A percentile compares a stretch with the other conserved stretches of the same genome.
Conservation (phyloP, 2,329 filamentous ascomycete genomes). For the Aspergillus piperis region DNA sequence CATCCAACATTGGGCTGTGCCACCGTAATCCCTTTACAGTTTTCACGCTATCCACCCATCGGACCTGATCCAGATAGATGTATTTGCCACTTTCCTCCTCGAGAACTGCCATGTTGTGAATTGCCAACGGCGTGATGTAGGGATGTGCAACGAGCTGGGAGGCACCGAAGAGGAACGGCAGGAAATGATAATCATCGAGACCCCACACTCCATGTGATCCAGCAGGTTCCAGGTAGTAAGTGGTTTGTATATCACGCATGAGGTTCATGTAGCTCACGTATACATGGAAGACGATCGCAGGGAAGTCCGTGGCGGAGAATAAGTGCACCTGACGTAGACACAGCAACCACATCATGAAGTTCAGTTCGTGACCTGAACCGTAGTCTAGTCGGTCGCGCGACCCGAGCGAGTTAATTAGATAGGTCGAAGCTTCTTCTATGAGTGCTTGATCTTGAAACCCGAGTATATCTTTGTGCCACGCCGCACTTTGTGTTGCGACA, state of each 20-base stretch:
- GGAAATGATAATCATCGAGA: constrained; percentile 93
- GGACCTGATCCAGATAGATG: constrained; percentile 88
- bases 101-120: constrained; percentile 83
- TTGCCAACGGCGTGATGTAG: constrained; percentile 74
- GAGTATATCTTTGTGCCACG: constrained; percentile 46
- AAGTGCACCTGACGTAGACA: constrained; percentile 79
- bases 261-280: constrained; percentile 80
- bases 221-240: constrained; percentile 95
- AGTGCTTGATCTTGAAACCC: constrained; percentile 49
- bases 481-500: constrained; percentile 40
- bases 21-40: constrained; percentile 91
- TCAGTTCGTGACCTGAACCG: constrained; percentile 94
- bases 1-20: constrained; percentile 98
- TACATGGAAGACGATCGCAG: constrained; percentile 71
- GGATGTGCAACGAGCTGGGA: constrained; percentile 84
- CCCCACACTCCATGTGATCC: constrained; percentile 98
- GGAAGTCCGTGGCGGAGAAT: constrained; percentile 67
- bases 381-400: constrained; percentile 90
- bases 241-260: constrained; percentile 84
- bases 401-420: constrained; percentile 81
- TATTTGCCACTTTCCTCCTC: constrained; percentile 84
- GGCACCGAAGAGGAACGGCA: constrained; percentile 93
- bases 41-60: constrained; percentile 94
- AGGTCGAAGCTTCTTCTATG: constrained; percentile 72
- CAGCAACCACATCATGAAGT: constrained; percentile 96